Percentiles rank a stretch among this genome's conserved stretches.
phyloP scores from a whole-genome alignment of 768 basidiomycete species.

The Cyclocybe cylindracea region DNA sequence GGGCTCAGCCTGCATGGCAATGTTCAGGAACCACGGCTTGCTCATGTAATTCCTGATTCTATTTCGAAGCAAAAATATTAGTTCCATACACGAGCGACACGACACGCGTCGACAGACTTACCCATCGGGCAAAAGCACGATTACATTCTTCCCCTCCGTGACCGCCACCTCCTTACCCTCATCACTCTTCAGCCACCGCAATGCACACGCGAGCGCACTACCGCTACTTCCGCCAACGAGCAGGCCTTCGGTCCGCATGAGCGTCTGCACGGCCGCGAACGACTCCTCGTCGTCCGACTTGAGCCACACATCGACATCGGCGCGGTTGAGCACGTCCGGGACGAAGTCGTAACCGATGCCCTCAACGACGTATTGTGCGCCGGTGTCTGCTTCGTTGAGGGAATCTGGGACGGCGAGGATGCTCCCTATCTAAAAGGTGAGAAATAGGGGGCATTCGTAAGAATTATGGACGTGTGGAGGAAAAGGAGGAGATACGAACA shows the following conservation, averaged over 20 bases:
- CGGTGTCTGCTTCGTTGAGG: conserved; percentile 57
- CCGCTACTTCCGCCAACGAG: conserved; percentile 95
- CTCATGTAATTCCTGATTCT: conserved; percentile 95
- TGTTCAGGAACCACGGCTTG: conserved; percentile 87
- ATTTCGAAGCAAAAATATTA: not conserved
- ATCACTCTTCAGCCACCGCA: conserved; percentile 75
- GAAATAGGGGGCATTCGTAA: not conserved
- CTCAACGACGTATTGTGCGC: conserved; percentile 74
- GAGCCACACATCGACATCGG: conserved; percentile 75
- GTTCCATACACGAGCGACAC: conserved; percentile 1
- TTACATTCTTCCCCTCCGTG: conserved; percentile 80
- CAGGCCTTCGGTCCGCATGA: conserved; percentile 87
- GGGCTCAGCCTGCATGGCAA: conserved; percentile 56
- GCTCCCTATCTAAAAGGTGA: conserved; percentile 70
- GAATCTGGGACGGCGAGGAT: conserved; percentile 74
- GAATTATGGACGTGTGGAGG: not conserved
- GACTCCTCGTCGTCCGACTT: conserved; percentile 85
- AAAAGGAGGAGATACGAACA: conserved; percentile 43
- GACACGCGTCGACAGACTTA: conserved; percentile 36
- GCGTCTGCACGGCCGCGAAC: conserved; percentile 67
- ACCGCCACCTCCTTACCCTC: conserved; percentile 65
- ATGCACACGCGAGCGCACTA: conserved; percentile 75
- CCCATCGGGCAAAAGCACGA: conserved; percentile 90
- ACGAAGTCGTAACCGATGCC: conserved; percentile 98
- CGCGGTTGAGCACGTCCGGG: conserved; percentile 80